Base-by-base conservation (phyloP, 257 asterid species). In the Salvia splendens region DNA sequence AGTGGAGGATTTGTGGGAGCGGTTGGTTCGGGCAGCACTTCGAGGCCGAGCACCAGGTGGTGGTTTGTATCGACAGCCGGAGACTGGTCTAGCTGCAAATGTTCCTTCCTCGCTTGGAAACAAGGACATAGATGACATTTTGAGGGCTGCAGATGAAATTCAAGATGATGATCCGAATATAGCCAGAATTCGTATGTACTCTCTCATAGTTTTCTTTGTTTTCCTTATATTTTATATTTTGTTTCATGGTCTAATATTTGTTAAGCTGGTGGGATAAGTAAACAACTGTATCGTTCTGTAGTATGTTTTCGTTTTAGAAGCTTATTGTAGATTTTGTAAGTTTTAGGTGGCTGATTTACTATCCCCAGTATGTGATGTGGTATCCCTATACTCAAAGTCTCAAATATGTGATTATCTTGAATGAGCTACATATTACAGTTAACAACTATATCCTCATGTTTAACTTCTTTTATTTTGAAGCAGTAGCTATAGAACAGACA, bases 91-190 rank as follows among this genome's bases (percentile, higher is more conserved):
- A 76, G 92, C 95, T 72, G 90, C 95, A 54, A 85, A 70, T 85
- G 97, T 93, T 47, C 99, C 99, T 5, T 83, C 99, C 8, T 93
- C 99, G 7, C 97, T 93, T 70, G 90, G 89, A 45, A 88, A 93
- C 84, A 80, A 81, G 78, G 95, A 90, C 75, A 93, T 93, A 73
- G 97, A 93, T 63, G 95, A 86, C 83, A 90, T 93, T 67, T 70
- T 93, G 58, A 79, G 99, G 83, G 95, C 97, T 64, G 99, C 99
- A 0, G 99, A 93, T 63, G 99, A 88, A 78, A 90, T 93, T 73
- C 97, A 93, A 76, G 94, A 83, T 10, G 96, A 88, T 16, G 95
- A 85, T 78, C 96, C 99, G 5, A 86, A 60, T 80, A 67, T 93
- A 71, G 80, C 99, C 60, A 85, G 97, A 83, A 85, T 93, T 16